A percentile compares a stretch with the other conserved stretches of the same genome.
phyloP scores from a whole-genome alignment of 805 yeast genomes.

The Yamadazyma tumulicola region DNA sequence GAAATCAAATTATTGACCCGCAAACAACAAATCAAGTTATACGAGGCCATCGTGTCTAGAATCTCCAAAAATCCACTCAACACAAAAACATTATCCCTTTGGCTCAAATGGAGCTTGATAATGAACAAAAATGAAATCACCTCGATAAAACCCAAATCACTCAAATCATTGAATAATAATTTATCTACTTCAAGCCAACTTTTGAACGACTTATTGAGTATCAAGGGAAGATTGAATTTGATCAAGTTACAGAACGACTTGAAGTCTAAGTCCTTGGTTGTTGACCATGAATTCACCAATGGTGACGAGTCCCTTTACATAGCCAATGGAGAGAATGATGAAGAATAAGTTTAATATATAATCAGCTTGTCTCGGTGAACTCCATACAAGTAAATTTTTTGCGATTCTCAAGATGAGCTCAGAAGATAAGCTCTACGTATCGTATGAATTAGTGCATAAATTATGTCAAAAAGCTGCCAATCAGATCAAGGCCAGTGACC shows the following conservation, averaged over 20 bases:
- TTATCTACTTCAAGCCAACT: constrained; percentile 53
- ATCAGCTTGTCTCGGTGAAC: too few relatives aligned
- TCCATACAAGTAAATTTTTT: too few relatives aligned
- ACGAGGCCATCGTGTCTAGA: constrained; percentile 23
- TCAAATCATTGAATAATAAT: constrained; percentile 52
- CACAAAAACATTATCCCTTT: constrained; percentile 37
- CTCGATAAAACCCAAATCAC: constrained; percentile 3
- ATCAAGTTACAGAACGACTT: constrained; percentile 71
- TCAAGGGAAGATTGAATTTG: constrained; percentile 83
- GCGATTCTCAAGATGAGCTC: too few relatives aligned
- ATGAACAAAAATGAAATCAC: constrained; percentile 31
- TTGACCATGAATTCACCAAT: constrained; percentile 17
- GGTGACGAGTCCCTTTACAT: constrained; percentile 29
- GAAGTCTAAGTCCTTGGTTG: constrained; percentile 34
- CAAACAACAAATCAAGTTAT: constrained; percentile 26
- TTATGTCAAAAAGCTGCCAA: constrained; percentile 68
- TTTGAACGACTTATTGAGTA: constrained; percentile 65
- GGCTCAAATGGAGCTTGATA: constrained; percentile 82
- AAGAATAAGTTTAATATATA: constrained; percentile 8
- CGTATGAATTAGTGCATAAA: constrained; percentile 81
- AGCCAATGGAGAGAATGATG: constrained; percentile 42
- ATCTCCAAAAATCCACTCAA: constrained; percentile 28
- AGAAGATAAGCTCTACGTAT: constrained; percentile 53
- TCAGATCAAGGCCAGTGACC: constrained; percentile 41
- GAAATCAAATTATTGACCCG: constrained; percentile 32